phyloP scores from a whole-genome alignment of 108 stramenopile genomes.

The Phaeodactylum tricornutum region DNA sequence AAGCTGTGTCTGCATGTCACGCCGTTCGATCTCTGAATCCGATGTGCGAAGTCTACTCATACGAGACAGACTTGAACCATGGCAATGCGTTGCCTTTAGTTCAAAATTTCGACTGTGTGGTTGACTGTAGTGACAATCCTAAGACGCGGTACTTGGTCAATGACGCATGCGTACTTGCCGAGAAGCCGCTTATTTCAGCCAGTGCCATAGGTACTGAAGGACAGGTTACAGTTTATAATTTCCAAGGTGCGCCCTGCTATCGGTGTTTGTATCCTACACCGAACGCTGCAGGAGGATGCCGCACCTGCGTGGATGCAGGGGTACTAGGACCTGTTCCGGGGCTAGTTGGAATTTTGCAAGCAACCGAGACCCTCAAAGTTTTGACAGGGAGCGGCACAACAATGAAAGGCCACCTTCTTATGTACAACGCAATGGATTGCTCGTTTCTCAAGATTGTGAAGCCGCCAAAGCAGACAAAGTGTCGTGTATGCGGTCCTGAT shows the following conservation, averaged over 20 bases:
- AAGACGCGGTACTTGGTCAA: constrained; percentile 89
- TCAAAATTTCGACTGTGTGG: constrained; percentile 59
- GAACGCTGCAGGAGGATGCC: constrained; percentile 31
- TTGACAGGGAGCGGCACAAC: constrained; percentile 50
- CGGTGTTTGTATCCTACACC: constrained; percentile 84
- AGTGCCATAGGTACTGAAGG: constrained; percentile 83
- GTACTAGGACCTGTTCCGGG: constrained; percentile 88
- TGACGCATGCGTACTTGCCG: constrained; percentile 88
- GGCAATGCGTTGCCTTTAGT: constrained; percentile 58
- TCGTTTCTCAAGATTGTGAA: constrained; percentile 74
- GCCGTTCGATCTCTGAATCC: constrained; percentile 62
- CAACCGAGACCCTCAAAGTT: constrained; percentile 84
- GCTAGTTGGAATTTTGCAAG: constrained; percentile 88
- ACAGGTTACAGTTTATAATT: constrained; percentile 79
- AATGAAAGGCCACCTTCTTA: constrained; percentile 60
- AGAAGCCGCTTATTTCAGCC: constrained; percentile 71
- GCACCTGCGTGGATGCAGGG: constrained; percentile 77
- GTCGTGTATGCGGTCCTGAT: constrained; percentile 56
- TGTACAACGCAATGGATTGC: constrained; percentile 69
- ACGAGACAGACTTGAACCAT: constrained; percentile 20
- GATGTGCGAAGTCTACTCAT: constrained; percentile 20
- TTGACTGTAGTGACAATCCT: constrained; percentile 97
- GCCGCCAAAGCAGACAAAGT: constrained; percentile 37
- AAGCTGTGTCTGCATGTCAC: constrained; percentile 61
- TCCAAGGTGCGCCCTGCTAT: constrained; percentile 57